Percentiles rank a stretch among this genome's conserved stretches.
Conservation (phyloP, 1,284 basidiomycete genomes). For the Tetrapyrgos nigripes region DNA sequence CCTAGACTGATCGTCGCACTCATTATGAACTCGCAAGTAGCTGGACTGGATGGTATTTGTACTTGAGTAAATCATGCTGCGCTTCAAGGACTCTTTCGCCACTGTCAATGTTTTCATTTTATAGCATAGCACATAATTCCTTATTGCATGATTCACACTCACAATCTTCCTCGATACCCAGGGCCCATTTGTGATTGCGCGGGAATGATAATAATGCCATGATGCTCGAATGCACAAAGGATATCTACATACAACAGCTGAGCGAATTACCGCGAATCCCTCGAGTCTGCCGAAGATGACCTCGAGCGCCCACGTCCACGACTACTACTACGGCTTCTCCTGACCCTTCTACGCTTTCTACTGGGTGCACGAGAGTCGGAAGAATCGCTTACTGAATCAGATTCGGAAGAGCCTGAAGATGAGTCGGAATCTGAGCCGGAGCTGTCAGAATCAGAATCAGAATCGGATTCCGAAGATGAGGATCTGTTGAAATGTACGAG, state of each 20-base stretch:
- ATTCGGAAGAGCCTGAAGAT: slow-evolving; percentile 1
- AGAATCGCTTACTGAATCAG: background rate
- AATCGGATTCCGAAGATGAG: slow-evolving; percentile 40
- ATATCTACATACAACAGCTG: background rate
- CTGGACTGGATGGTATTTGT: slow-evolving; percentile 23
- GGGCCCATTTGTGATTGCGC: too few relatives aligned
- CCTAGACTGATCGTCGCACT: slow-evolving; percentile 86
- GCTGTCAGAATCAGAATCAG: slow-evolving; percentile 43
- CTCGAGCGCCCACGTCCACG: slow-evolving; percentile 2
- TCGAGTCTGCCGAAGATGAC: slow-evolving; percentile 5
- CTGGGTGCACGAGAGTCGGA: slow-evolving; percentile 7
- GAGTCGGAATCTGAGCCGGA: slow-evolving; percentile 27
- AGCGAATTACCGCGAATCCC: background rate
- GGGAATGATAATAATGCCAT: too few relatives aligned
- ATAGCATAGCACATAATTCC: slow-evolving; percentile 5
- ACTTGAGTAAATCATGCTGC: background rate
- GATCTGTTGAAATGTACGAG: slow-evolving; percentile 19
- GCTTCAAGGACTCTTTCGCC: background rate
- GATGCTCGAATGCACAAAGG: background rate
- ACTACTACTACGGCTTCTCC: slow-evolving; percentile 12
- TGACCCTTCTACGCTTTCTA: slow-evolving; percentile 8
- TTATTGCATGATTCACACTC: slow-evolving; percentile 1
- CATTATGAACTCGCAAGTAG: slow-evolving; percentile 81
- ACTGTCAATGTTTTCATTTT: background rate
- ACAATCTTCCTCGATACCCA: too few relatives aligned